Base-by-base conservation (phyloP, 1,139 yeast genomes). In the Saccharomyces hybrid region DNA sequence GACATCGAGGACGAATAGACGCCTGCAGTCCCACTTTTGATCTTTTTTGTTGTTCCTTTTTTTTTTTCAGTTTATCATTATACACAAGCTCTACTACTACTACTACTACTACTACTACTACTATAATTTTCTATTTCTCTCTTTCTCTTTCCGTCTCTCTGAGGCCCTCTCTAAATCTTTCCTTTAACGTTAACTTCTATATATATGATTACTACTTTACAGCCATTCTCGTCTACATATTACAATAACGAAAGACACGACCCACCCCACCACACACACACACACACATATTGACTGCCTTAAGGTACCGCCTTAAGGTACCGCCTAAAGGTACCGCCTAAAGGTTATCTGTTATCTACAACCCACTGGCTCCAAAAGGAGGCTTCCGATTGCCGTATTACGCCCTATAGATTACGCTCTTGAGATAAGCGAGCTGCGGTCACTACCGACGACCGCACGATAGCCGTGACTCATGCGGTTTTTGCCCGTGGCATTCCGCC, bases 1-100 rank as follows among this genome's bases (percentile, higher is more conserved):
- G 67, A 62, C 24, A 38, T 38, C 44, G 44, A 38, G 16, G 44
- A 38, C 31, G 12, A 27, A 46, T 26, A 24, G 48, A 27, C 31
- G 14, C 31, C 21, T 21, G 12, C 14, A n/a, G 41, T 5, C 19
- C 16, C 28, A 19, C 12, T 24, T 28, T n/a, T 46, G 31, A 47
- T 47, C 34, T 47, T 27, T 47, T 28, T 24, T 31, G 32, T 27
- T 47, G 7, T 48, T 16, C n/a, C 24, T 19, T 34, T 49, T 24
- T 26, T 14, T 11, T 41, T 28, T 8, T 28, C 31, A n/a, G 12
- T 34, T 34, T 49, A 27, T 49, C 42, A 32, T 49, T 34, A 48
- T 41, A 27, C 21, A 47, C 49, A 47, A 47, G n/a, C 8, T 38
- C 21, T 38, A 16, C 44, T 9, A 38, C 44, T 38, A 38, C 44